Conservation (phyloP, 768 basidiomycete genomes). For the Asterophora parasitica region DNA sequence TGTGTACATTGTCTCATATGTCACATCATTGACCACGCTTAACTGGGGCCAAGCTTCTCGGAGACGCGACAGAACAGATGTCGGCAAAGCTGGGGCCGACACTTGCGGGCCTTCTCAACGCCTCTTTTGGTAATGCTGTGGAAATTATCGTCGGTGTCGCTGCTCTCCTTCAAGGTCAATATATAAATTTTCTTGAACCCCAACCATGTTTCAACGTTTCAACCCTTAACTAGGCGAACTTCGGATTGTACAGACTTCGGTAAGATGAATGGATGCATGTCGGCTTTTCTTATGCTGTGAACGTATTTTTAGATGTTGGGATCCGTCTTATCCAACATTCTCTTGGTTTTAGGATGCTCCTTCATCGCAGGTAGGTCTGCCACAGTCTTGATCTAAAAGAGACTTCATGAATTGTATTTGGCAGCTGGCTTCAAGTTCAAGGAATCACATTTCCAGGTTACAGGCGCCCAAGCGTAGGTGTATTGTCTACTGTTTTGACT, state of each 20-base stretch:
- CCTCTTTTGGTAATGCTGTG: slow-evolving; percentile 78
- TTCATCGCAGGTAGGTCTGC: slow-evolving; percentile 69
- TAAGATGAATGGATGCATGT: slow-evolving; percentile 25
- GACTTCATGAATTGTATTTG: neutral
- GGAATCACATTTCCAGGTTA: slow-evolving; percentile 74
- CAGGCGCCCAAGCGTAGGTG: slow-evolving; percentile 83
- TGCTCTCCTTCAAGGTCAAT: slow-evolving; percentile 68
- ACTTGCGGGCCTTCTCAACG: slow-evolving; percentile 82
- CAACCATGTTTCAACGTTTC: neutral
- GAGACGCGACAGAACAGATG: slow-evolving; percentile 80
- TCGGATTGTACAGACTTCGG: slow-evolving; percentile 89
- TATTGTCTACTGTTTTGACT: neutral
- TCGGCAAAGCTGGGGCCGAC: slow-evolving; percentile 78
- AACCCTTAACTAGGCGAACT: slow-evolving; percentile 53
- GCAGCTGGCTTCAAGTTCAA: slow-evolving; percentile 59
- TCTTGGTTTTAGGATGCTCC: slow-evolving; percentile 87
- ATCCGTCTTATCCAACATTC: slow-evolving; percentile 84
- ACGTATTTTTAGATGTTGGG: slow-evolving; percentile 66
- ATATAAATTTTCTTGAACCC: neutral
- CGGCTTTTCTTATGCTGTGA: neutral
- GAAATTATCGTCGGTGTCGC: slow-evolving; percentile 89
- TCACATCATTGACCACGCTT: slow-evolving; percentile 4
- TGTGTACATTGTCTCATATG: slow-evolving; percentile 23
- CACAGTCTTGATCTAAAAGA: neutral
- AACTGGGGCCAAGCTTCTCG: slow-evolving; percentile 49